A percentile compares a stretch with the other conserved stretches of the same genome.
These are phyloP conservation scores for Phylloporus sp. DNA, from an alignment of 768 basidiomycete genomes.

Conservation along the genomic window DNA sequence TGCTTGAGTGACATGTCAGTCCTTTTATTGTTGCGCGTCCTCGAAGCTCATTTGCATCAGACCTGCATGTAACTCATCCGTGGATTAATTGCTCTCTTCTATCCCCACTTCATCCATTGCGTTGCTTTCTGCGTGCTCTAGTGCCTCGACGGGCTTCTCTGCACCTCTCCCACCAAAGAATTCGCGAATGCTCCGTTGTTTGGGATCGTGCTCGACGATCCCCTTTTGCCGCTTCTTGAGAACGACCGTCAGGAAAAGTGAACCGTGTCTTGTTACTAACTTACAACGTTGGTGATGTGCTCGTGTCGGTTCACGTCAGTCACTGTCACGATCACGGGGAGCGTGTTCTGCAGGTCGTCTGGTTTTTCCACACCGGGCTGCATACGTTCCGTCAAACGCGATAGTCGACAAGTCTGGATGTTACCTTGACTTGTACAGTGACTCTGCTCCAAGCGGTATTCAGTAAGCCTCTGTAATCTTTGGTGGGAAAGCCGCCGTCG, in stretches of 20 bases:
- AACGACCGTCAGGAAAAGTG: constrained; percentile 19
- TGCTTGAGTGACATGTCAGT: constrained; percentile 36
- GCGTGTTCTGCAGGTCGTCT: constrained; percentile 21
- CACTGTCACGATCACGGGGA: constrained; percentile 40
- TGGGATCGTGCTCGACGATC: constrained; percentile 72
- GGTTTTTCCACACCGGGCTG: constrained; percentile 30
- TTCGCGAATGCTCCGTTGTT: constrained; percentile 67
- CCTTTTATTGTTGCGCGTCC: background rate
- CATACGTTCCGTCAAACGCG: constrained; percentile 3
- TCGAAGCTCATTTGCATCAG: constrained; percentile 3
- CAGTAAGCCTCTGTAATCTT: constrained; percentile 44
- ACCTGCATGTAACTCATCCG: constrained; percentile 9
- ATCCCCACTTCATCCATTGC: constrained; percentile 23
- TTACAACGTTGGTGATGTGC: constrained; percentile 54
- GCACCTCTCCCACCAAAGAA: constrained; percentile 52
- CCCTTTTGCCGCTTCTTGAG: constrained; percentile 62
- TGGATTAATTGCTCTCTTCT: constrained; percentile 9
- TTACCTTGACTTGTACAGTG: constrained; percentile 45
- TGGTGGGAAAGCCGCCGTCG: constrained; percentile 24
- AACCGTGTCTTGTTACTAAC: constrained; percentile 19
- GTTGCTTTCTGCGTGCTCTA: constrained; percentile 23
- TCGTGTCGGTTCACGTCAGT: constrained; percentile 50
- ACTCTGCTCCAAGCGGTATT: constrained; percentile 72
- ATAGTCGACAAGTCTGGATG: background rate
- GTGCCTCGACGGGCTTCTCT: constrained; percentile 11